phyloP scores from a whole-genome alignment of 2,329 filamentous ascomycete species.

The Aspergillus ustus region DNA sequence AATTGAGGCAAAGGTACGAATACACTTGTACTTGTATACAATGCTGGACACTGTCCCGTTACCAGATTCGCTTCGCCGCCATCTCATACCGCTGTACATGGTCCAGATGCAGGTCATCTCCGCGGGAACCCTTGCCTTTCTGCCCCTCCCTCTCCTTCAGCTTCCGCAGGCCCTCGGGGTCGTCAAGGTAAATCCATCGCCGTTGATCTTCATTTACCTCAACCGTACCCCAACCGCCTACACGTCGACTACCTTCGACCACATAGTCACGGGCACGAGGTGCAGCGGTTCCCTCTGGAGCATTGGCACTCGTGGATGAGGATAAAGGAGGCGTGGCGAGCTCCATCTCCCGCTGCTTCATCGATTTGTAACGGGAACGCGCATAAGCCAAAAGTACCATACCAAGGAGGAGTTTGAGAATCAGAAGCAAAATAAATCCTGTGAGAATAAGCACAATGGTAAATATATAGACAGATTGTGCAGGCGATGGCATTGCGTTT shows the following conservation, averaged over 20 bases:
- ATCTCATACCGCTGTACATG: constrained; percentile 84
- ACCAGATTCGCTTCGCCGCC: constrained; percentile 98
- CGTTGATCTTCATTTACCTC: constrained; percentile 89
- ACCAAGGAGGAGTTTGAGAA: constrained; percentile 82
- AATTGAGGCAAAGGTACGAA: not conserved
- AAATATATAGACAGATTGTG: constrained; percentile 48
- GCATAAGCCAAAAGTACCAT: constrained; percentile 84
- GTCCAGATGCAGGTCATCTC: constrained; percentile 64
- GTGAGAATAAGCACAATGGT: constrained; percentile 87
- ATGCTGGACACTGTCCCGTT: constrained; percentile 17
- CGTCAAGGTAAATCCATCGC: constrained; percentile 84
- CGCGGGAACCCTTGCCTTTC: constrained; percentile 61
- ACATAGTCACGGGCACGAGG: constrained; percentile 52
- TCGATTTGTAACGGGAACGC: constrained; percentile 75
- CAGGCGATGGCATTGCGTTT: constrained; percentile 48
- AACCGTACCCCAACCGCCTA: constrained; percentile 82
- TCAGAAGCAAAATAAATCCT: constrained; percentile 80
- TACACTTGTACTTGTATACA: not conserved
- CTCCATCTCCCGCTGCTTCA: constrained; percentile 70
- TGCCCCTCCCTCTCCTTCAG: constrained; percentile 66
- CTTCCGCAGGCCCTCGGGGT: constrained; percentile 70
- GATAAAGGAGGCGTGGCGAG: constrained; percentile 14
- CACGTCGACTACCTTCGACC: constrained; percentile 73
- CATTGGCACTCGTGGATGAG: constrained; percentile 2
- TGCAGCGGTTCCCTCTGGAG: constrained; percentile 24